Base-by-base conservation (phyloP, 2,329 filamentous ascomycete genomes). In the Xylaria polymorpha region DNA sequence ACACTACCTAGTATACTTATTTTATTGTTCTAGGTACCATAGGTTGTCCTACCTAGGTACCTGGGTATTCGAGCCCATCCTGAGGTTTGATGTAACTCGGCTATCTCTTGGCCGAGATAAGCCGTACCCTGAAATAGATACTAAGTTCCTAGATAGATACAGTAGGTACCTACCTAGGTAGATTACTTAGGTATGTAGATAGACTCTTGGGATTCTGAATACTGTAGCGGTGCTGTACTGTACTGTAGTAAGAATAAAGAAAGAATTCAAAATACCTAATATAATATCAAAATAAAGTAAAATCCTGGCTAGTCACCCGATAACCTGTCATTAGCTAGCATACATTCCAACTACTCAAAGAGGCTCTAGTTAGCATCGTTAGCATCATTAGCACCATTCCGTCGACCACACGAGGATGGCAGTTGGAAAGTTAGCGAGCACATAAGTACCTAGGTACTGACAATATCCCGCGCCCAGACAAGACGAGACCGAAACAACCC, bases 391-490 rank as follows among this genome's bases (percentile, higher is more conserved):
- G 46, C 46, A 56, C 32, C 32, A 14, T 37, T 57, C 15, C 20
- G 20, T 7, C 32, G n/a, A 25, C 4, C 22, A 29, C 55, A 43
- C 55, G 35, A 43, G 22, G 25, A 60, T 51, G 56, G 43, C 35
- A 60, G 41, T 51, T 60, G 35, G 39, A 59, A 35, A 15, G 39
- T 25, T 59, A 37, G 25, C 35, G 35, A 57, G 25, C 25, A 29
- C 25, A 25, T n/a, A n/a, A n/a, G n/a, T n/a, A n/a, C n/a, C n/a
- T n/a, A n/a, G n/a, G n/a, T 29, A 32, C n/a, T 59, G 20, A 29
- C 56, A 46, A 15, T 22, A 66, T 68, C 59, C 58, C 63, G 55
- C 67, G 67, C 66, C 66, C n/a, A 65, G 66, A 51, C 59, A 29
- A 59, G 53, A 48, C 51, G 58, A 67, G 61, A 59, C 68, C 65